A percentile compares a stretch with the other conserved stretches of the same genome.
These are phyloP conservation scores for Tricholoma matsutake DNA, from an alignment of 768 basidiomycete genomes.

Conservation along the genomic window DNA sequence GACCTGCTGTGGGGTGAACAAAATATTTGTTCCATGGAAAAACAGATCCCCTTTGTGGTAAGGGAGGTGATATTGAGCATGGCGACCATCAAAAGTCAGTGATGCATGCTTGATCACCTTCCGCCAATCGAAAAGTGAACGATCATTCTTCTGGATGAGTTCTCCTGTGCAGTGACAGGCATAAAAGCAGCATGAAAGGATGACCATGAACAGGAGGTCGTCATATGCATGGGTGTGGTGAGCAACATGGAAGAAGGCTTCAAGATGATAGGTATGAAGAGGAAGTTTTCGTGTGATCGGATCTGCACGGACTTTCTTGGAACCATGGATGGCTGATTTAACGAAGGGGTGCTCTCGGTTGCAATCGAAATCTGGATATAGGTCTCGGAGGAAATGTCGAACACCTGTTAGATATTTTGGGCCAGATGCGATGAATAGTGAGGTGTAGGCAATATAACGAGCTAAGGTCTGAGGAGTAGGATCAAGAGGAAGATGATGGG, in stretches of 20 bases:
- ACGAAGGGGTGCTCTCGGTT: neutral
- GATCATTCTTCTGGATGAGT: constrained; percentile 14
- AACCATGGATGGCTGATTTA: neutral
- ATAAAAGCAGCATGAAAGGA: constrained; percentile 26
- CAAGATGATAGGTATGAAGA: neutral
- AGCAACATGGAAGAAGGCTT: too few relatives aligned
- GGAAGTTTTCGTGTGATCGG: neutral
- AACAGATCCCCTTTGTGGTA: constrained; percentile 29
- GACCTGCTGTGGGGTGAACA: constrained; percentile 15
- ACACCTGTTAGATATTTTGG: constrained; percentile 10
- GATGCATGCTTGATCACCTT: constrained; percentile 26
- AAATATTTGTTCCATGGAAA: constrained; percentile 22
- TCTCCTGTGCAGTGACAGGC: constrained; percentile 25
- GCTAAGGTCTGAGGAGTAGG: constrained; percentile 16
- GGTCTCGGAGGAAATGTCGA: neutral
- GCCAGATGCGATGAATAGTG: constrained; percentile 3
- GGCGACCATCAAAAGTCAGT: constrained; percentile 7
- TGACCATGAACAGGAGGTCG: neutral
- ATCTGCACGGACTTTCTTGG: neutral
- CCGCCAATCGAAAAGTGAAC: constrained; percentile 16
- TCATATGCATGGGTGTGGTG: too few relatives aligned
- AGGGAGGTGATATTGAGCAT: constrained; percentile 21
- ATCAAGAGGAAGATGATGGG: constrained; percentile 13
- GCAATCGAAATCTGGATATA: neutral
- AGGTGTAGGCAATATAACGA: too few relatives aligned